Conservation (phyloP, 768 basidiomycete species). For the Lentinula sp. region DNA sequence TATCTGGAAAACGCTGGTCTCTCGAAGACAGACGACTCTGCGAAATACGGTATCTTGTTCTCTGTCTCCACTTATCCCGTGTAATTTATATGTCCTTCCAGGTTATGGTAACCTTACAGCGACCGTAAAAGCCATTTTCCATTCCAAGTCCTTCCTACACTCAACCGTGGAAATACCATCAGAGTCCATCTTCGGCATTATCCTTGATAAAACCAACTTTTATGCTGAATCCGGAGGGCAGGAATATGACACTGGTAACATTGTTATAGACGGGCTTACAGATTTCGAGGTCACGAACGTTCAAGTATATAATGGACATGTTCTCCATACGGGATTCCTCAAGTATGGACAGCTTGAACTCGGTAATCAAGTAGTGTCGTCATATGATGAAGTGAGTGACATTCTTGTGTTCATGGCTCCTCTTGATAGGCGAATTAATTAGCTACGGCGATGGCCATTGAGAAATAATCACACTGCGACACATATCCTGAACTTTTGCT, state of each 20-base stretch:
- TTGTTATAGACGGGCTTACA: slow-evolving; percentile 84
- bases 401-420: not conserved
- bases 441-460: slow-evolving; percentile 92
- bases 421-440: not conserved
- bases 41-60: slow-evolving; percentile 70
- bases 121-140: slow-evolving; percentile 78
- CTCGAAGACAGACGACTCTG: slow-evolving; percentile 88
- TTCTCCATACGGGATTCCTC: slow-evolving; percentile 85
- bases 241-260: slow-evolving; percentile 93
- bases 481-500: slow-evolving; percentile 91
- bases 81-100: slow-evolving; percentile 21
- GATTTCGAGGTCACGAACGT: slow-evolving; percentile 95
- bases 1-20: slow-evolving; percentile 69
- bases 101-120: slow-evolving; percentile 75
- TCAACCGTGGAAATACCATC: slow-evolving; percentile 65
- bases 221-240: slow-evolving; percentile 98
- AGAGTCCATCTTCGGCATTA: slow-evolving; percentile 70
- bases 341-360: slow-evolving; percentile 83
- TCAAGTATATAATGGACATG: slow-evolving; percentile 92
- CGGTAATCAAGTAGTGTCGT: slow-evolving; percentile 78
- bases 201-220: slow-evolving; percentile 92
- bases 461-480: slow-evolving; percentile 98
- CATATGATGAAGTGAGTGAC: slow-evolving; percentile 79
- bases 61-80: not conserved
- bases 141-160: slow-evolving; percentile 65